Base-by-base conservation (phyloP, 2,329 filamentous ascomycete genomes). In the Tolypocladium tundrense region DNA sequence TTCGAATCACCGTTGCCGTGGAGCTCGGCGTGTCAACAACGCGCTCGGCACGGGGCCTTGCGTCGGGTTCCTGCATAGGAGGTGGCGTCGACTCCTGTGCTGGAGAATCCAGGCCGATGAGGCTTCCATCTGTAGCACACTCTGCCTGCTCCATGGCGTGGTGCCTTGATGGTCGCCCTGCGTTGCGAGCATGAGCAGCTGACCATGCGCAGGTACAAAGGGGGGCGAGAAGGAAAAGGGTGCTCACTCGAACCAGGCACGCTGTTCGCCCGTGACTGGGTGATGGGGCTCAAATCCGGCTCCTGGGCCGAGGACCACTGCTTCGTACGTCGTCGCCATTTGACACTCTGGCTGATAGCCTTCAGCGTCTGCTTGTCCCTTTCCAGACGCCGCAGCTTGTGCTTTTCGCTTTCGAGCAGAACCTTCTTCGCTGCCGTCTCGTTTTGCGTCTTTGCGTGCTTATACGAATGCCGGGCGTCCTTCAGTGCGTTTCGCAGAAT, bases 301-400 rank as follows among this genome's bases (percentile, higher is more conserved):
- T 80, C 77, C 31, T 75, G 75, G 1, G 74, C 74, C 4, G 78
- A 81, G 5, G 77, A 80, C 80, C 80, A 83, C 57, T 79, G 75
- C 24, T 73, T 71, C 1, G 70, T 72, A 31, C 76, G 71, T 31
- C 72, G 72, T 57, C 69, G 73, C 80, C 77, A 83, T 60, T 65
- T 73, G 2, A 77, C 66, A 61, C 57, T 73, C 66, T 31, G 67
- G 59, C 42, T 70, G 66, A 59, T 56, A 27, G 63, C 59, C 52
- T 64, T 61, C n/a, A 75, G 65, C 3, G 65, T 67, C 37, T 73
- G 68, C 62, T 79, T 80, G 13, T 69, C 68, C 33, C 64, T 66
- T 57, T 75, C 72, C 27, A 72, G 80, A 60, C 74, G 75, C 59
- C 77, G 74, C 53, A 80, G 67, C 57, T 70, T 75, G 19, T 73